These are phyloP conservation scores for Exophiala sp. DNA, from an alignment of 2,329 filamentous ascomycete species.

Conservation along the genomic window DNA sequence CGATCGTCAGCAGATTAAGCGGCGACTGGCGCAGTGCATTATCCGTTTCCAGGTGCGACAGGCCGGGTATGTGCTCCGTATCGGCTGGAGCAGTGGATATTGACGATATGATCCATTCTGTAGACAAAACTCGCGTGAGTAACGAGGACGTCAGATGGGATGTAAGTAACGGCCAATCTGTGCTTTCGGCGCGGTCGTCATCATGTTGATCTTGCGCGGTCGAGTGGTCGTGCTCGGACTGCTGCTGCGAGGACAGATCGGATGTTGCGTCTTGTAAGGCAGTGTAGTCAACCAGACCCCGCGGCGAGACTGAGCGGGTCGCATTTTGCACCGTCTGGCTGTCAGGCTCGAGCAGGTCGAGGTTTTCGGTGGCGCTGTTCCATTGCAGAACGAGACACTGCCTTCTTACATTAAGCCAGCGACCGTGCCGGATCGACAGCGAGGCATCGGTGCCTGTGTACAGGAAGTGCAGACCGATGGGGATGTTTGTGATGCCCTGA, in stretches of 20 bases:
- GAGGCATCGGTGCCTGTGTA: slow-evolving; percentile 58
- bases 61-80: slow-evolving; percentile 58
- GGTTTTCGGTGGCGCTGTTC: slow-evolving; percentile 39
- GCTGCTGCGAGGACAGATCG: slow-evolving; percentile 10
- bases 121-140: slow-evolving; percentile 21
- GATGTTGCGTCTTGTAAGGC: slow-evolving; percentile 24
- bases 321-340: slow-evolving; percentile 44
- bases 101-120: slow-evolving; percentile 54
- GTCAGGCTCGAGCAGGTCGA: slow-evolving; percentile 33
- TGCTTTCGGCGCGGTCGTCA: slow-evolving; percentile 27
- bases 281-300: slow-evolving; percentile 24
- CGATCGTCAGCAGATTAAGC: slow-evolving; percentile 55
- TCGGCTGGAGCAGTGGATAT: slow-evolving; percentile 56
- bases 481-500: slow-evolving; percentile 58
- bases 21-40: slow-evolving; percentile 27
- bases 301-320: slow-evolving; percentile 43
- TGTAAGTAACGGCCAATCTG: slow-evolving; percentile 51
- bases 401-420: slow-evolving; percentile 44
- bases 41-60: slow-evolving; percentile 33
- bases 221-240: background rate
- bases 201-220: slow-evolving; percentile 24
- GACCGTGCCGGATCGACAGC: slow-evolving; percentile 59
- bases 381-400: slow-evolving; percentile 52
- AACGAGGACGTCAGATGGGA: slow-evolving; percentile 43
- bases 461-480: slow-evolving; percentile 58